Conservation (phyloP, 2,329 filamentous ascomycete genomes). For the Lasiodiplodia citricola region DNA sequence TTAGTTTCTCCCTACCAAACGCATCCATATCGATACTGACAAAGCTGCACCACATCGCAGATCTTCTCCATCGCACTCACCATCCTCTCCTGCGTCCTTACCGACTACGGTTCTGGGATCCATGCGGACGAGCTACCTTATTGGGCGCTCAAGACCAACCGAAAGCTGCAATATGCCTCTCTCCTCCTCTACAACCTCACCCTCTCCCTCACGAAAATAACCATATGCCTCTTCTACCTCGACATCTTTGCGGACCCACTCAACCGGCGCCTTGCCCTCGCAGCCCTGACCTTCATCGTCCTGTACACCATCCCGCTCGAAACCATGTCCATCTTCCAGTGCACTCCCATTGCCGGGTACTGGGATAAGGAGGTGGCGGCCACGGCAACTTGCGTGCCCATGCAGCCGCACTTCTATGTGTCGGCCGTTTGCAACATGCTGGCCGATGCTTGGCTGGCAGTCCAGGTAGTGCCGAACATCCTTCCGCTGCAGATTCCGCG, state of each 20-base stretch:
- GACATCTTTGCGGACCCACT: conserved; percentile 37
- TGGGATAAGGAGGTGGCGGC: conserved; percentile 36
- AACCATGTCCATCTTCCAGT: conserved; percentile 37
- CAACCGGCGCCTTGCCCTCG: conserved; percentile 33
- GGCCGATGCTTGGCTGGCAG: conserved; percentile 37
- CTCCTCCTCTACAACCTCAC: conserved; percentile 39
- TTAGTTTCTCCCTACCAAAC: neutral
- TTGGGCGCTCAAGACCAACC: neutral
- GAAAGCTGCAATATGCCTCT: conserved; percentile 32
- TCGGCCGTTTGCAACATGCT: conserved; percentile 33
- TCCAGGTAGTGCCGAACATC: conserved; percentile 36
- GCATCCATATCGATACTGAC: neutral
- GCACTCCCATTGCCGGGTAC: conserved; percentile 38
- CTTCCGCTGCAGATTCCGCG: conserved; percentile 41
- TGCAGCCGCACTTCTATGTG: conserved; percentile 32
- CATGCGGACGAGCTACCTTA: neutral
- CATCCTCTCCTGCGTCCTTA: neutral
- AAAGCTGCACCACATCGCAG: neutral
- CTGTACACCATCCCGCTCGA: conserved; percentile 31
- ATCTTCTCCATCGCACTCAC: conserved; percentile 2
- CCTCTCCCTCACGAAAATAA: conserved; percentile 36
- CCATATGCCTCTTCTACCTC: conserved; percentile 41
- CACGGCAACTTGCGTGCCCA: conserved; percentile 42
- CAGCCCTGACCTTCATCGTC: conserved; percentile 35
- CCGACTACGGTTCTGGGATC: conserved; percentile 6